Evolutionary conservation across 2,329 filamentous ascomycete species (phyloP).

Genomic region (Coniella vitis): DNA sequence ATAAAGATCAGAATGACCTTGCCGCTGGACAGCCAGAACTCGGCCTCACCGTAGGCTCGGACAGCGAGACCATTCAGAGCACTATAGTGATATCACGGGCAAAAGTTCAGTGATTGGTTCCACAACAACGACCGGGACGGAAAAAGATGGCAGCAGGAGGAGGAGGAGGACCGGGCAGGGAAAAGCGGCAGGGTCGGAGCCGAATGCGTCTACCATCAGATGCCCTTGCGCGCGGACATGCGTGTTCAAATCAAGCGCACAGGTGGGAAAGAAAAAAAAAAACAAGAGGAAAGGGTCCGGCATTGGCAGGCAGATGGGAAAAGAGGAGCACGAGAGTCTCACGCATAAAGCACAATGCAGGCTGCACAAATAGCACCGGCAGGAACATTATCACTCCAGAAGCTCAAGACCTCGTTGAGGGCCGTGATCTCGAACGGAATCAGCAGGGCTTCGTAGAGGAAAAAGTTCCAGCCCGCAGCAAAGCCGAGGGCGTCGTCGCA

Average conservation of each 20-base stretch:
- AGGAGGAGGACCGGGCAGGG: no score
- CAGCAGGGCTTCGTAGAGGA: conserved; percentile 33
- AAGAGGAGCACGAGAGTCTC: conserved; percentile 24
- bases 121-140: background rate
- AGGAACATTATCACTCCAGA: conserved; percentile 39
- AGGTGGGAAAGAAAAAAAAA: no score
- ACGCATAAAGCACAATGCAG: conserved; percentile 51
- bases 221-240: no score
- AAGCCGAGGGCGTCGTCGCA: conserved; percentile 61
- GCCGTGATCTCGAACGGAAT: conserved; percentile 37
- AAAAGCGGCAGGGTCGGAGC: background rate
- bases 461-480: conserved; percentile 39
- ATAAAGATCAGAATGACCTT: conserved; percentile 62
- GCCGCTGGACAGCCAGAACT: conserved; percentile 60
- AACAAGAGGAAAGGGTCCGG: background rate
- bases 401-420: conserved; percentile 34
- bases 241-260: no score
- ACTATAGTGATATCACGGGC: conserved; percentile 26
- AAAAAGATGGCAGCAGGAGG: no score
- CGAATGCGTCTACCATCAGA: no score
- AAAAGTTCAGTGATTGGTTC: conserved; percentile 20
- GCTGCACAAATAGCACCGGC: conserved; percentile 47
- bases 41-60: conserved; percentile 61
- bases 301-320: background rate
- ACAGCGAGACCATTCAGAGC: conserved; percentile 59